These are phyloP conservation scores for Taphrina communis DNA, from an alignment of 1,139 yeast species.

Conservation along the genomic window DNA sequence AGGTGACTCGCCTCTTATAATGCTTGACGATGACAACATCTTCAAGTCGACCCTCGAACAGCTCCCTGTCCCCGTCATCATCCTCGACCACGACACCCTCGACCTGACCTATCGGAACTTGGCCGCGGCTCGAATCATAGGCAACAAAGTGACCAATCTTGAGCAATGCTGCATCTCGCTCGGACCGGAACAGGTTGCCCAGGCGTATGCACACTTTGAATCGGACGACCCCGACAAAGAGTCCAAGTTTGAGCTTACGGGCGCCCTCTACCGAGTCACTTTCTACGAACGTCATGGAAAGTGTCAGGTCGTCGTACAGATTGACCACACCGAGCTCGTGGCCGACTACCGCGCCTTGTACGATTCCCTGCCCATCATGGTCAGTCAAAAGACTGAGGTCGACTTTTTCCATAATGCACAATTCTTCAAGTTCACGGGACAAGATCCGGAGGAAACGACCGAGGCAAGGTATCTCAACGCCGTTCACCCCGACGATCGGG, in stretches of 20 bases:
- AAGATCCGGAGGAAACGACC: background rate
- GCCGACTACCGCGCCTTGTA: constrained; percentile 26
- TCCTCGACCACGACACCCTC: constrained; percentile 2
- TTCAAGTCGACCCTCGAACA: constrained; percentile 6
- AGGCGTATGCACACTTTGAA: background rate
- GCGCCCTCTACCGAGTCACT: background rate
- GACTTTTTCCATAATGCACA: constrained; percentile 31
- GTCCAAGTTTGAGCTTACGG: background rate
- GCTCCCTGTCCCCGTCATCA: constrained; percentile 4
- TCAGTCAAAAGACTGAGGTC: constrained; percentile 28
- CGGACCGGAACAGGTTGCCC: background rate
- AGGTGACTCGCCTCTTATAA: background rate
- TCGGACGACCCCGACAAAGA: background rate
- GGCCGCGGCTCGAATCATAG: constrained; percentile 12
- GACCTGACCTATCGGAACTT: background rate
- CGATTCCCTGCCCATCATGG: constrained; percentile 27
- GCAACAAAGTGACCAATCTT: background rate
- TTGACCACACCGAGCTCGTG: constrained; percentile 26
- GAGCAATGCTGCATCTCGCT: background rate
- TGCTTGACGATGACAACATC: constrained; percentile 13
- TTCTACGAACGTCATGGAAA: background rate
- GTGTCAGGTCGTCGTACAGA: background rate
- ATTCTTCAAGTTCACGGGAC: constrained; percentile 27
- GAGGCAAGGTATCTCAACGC: constrained; percentile 6
- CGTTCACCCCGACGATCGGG: constrained; percentile 31